Conservation (phyloP, 2,329 filamentous ascomycete species). For the Fusarium burgessii region DNA sequence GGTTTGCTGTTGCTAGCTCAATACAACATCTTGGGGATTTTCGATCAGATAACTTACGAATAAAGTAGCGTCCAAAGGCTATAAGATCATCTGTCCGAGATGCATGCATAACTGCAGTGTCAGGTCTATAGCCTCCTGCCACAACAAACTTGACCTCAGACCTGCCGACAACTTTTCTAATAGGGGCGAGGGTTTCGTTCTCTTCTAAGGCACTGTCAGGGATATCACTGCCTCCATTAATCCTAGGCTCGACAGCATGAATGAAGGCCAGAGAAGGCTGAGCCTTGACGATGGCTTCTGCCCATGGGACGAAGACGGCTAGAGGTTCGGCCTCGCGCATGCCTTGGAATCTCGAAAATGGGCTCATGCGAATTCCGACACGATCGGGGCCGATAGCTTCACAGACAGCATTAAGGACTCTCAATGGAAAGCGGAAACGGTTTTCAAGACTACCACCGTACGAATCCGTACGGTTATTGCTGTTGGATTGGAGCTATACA, state of each 20-base stretch:
- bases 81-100: slow-evolving; percentile 51
- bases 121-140: slow-evolving; percentile 51
- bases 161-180: slow-evolving; percentile 48
- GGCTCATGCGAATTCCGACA: slow-evolving; percentile 69
- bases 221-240: slow-evolving; percentile 57
- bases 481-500: slow-evolving; percentile 53
- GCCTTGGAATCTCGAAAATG: slow-evolving; percentile 70
- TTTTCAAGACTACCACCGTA: slow-evolving; percentile 68
- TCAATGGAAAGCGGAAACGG: slow-evolving; percentile 62
- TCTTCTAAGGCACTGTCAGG: slow-evolving; percentile 46
- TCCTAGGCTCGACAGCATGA: slow-evolving; percentile 70
- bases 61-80: slow-evolving; percentile 51
- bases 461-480: slow-evolving; percentile 63
- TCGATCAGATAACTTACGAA: slow-evolving; percentile 33
- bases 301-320: slow-evolving; percentile 62
- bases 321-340: slow-evolving; percentile 73
- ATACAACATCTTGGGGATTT: neutral
- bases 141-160: slow-evolving; percentile 47
- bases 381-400: slow-evolving; percentile 63
- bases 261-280: slow-evolving; percentile 69
- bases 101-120: slow-evolving; percentile 47
- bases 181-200: slow-evolving; percentile 50
- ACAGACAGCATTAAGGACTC: slow-evolving; percentile 60
- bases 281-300: slow-evolving; percentile 65
- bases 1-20: slow-evolving; percentile 39